A percentile compares a stretch with the other conserved stretches of the same genome.
Conservation (phyloP, 768 basidiomycete species). For the Rhizopogon salebrosus region DNA sequence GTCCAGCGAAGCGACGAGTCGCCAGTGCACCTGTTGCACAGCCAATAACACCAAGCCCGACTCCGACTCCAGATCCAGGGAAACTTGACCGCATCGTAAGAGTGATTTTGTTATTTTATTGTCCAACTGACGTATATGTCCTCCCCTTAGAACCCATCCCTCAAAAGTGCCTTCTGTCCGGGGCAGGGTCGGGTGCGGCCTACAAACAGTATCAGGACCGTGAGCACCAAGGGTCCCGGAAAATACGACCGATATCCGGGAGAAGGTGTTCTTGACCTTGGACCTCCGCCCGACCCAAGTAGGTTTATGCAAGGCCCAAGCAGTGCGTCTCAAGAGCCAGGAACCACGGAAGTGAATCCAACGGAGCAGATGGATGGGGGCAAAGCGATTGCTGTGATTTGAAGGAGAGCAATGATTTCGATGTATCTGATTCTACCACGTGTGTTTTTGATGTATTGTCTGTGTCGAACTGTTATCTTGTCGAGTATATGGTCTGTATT, state of each 20-base stretch:
- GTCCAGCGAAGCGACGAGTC: constrained; percentile 30
- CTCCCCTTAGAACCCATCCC: constrained; percentile 4
- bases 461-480: not conserved
- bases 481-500: constrained; percentile 3
- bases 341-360: not conserved
- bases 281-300: constrained; percentile 1
- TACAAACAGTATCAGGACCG: not conserved
- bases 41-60: constrained; percentile 8
- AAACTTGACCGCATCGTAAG: constrained; percentile 6
- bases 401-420: not conserved
- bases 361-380: not conserved
- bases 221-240: constrained; percentile 6
- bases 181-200: constrained; percentile 2
- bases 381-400: not conserved
- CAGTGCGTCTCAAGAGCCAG: constrained; percentile 1
- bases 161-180: constrained; percentile 3
- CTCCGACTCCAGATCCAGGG: constrained; percentile 2
- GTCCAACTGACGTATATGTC: not conserved
- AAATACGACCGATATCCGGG: constrained; percentile 8
- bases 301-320: not conserved
- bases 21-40: constrained; percentile 33
- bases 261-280: constrained; percentile 13
- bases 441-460: constrained; percentile 1
- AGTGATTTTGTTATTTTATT: not conserved
- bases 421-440: not conserved